A percentile compares a stretch with the other conserved stretches of the same genome.
These are phyloP conservation scores for Penicillium sp. DNA, from an alignment of 2,329 filamentous ascomycete genomes.

Conservation along the genomic window DNA sequence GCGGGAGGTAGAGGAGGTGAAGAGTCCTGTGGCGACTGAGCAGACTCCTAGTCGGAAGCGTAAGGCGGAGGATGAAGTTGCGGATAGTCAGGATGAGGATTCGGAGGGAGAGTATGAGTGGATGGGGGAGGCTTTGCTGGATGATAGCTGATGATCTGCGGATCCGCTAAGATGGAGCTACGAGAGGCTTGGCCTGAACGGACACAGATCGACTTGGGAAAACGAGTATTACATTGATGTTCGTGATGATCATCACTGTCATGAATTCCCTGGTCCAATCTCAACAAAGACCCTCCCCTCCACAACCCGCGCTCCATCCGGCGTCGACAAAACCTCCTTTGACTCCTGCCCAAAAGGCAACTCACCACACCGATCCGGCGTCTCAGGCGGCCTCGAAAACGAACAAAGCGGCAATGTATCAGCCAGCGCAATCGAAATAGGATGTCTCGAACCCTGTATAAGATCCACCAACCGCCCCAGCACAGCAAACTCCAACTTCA, in stretches of 20 bases:
- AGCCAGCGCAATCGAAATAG: slow-evolving; percentile 22
- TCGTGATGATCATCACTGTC: not conserved
- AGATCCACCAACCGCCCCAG: slow-evolving; percentile 50
- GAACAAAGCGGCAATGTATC: slow-evolving; percentile 28
- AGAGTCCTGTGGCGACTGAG: not conserved
- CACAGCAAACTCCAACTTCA: slow-evolving; percentile 60
- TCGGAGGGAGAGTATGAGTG: slow-evolving; percentile 36
- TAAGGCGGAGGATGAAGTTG: slow-evolving; percentile 44
- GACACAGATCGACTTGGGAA: not conserved
- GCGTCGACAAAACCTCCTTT: slow-evolving; percentile 7
- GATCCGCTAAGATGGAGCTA: not conserved
- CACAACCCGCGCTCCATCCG: slow-evolving; percentile 5
- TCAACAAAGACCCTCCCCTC: slow-evolving; percentile 17
- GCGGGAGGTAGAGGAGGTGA: not conserved
- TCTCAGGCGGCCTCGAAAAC: slow-evolving; percentile 12
- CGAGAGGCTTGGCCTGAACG: not conserved
- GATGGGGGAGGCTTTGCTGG: slow-evolving; percentile 20
- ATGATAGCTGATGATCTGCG: not conserved
- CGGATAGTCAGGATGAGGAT: slow-evolving; percentile 48
- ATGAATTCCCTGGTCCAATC: not conserved
- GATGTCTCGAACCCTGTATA: slow-evolving; percentile 33
- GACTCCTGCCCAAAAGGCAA: slow-evolving; percentile 3
- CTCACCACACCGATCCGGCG: slow-evolving; percentile 11
- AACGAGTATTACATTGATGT: not conserved
- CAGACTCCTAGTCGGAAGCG: slow-evolving; percentile 38